These are phyloP conservation scores for Fusarium hostae DNA, from an alignment of 2,329 filamentous ascomycete genomes.

Conservation along the genomic window DNA sequence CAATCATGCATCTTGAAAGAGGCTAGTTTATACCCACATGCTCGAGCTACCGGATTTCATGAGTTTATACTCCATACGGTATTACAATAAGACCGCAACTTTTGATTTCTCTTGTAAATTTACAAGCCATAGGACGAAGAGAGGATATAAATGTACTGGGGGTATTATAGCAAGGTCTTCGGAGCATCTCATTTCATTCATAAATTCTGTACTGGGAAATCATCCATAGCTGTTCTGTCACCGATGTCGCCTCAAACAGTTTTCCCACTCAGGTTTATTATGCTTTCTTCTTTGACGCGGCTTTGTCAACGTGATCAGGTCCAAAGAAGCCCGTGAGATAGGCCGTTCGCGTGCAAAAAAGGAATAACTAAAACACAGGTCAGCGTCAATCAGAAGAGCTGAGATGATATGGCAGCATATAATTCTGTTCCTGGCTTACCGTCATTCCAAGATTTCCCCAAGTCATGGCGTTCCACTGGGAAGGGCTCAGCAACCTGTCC, in stretches of 20 bases:
- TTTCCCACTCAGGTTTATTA: conserved; percentile 9
- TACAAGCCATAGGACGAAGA: background rate
- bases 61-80: background rate
- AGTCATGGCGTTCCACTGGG: conserved; percentile 74
- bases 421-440: conserved; percentile 51
- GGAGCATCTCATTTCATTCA: background rate
- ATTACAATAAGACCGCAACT: background rate
- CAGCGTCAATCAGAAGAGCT: background rate
- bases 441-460: conserved; percentile 79
- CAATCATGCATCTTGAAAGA: too few species aligned
- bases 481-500: conserved; percentile 62
- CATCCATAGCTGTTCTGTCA: background rate
- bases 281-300: conserved; percentile 43
- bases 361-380: conserved; percentile 55
- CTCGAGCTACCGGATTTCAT: too few species aligned
- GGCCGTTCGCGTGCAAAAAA: conserved; percentile 65
- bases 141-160: background rate
- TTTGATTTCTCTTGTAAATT: background rate
- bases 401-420: background rate
- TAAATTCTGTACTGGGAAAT: background rate
- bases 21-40: too few species aligned
- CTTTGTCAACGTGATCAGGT: conserved; percentile 48
- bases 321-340: conserved; percentile 72
- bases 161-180: background rate
- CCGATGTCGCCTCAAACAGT: background rate